Evolutionary conservation across 768 basidiomycete genomes (phyloP), one percentile per base, ranked within the genome.

Genomic region (Hygrophorus pudorinus): DNA sequence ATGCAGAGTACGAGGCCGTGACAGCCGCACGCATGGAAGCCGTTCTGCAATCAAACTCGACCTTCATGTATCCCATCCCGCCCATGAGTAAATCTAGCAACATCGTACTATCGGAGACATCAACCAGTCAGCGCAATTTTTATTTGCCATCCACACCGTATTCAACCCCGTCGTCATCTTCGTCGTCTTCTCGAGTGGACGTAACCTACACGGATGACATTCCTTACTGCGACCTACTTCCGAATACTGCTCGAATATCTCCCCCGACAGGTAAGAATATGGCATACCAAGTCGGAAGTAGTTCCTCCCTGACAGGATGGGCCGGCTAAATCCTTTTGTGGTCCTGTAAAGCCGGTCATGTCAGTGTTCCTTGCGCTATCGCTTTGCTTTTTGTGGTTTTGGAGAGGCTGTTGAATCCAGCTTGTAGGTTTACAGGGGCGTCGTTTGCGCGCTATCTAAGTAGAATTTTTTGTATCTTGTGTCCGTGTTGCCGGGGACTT

Each of bases 221-320:
- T 2, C 17, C 27, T 24, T 39, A 28, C 20, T 17, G 11, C 3
- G 14, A 36, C 8, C 20, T 14, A 3, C 14, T 16, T 36, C 24
- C 35, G 20, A 36, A 20, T 20, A 20, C 14, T 13, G 5, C 8
- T 20, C 20, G 35, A 36, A 36, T 27, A 28, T 41, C 27, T 24
- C 13, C 40, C 4, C 13, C 11, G 14, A 16, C n/a, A 7, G 39
- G 14, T 31, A 27, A 35, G 27, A 38, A 18, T 31, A 17, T 11
- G 28, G 16, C 28, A 31, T 32, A 39, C 16, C 24, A 24, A 24
- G 6, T 13, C 9, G 16, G 24, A 9, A 38, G 44, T 12, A 42
- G 39, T 45, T 68, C 66, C n/a, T 72, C 71, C 5, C 59, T 72
- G 41, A 71, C 66, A 13, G 70, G 70, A 1, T 71, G 71, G 71